Evolutionary conservation across 352 stramenopile genomes (phyloP).

Genomic region (Globisporangium sylvaticum): DNA sequence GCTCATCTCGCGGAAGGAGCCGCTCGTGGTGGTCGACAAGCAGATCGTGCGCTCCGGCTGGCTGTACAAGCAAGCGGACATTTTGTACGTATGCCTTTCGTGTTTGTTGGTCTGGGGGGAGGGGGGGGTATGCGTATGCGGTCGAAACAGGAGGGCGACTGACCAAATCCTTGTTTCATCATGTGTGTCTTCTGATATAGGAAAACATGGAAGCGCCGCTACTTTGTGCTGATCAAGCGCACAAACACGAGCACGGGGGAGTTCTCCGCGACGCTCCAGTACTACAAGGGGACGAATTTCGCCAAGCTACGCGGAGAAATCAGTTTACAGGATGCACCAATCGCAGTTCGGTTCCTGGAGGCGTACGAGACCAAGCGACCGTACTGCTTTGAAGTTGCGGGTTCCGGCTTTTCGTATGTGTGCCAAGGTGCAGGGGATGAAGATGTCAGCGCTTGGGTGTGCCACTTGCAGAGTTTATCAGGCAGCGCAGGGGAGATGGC

Average conservation of each 20-base stretch:
- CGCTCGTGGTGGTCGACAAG: slow-evolving; percentile 32
- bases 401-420: slow-evolving; percentile 66
- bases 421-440: slow-evolving; percentile 81
- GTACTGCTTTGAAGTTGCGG: slow-evolving; percentile 81
- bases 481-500: slow-evolving; percentile 34
- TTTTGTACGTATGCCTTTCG: slow-evolving; percentile 31
- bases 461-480: slow-evolving; percentile 71
- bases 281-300: slow-evolving; percentile 86
- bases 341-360: slow-evolving; percentile 76
- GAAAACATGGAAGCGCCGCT: slow-evolving; percentile 87
- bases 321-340: slow-evolving; percentile 57
- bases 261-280: slow-evolving; percentile 72
- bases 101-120: not conserved
- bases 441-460: slow-evolving; percentile 85
- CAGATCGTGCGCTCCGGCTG: slow-evolving; percentile 49
- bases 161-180: slow-evolving; percentile 13
- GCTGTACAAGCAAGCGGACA: slow-evolving; percentile 59
- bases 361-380: slow-evolving; percentile 72
- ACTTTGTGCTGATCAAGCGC: slow-evolving; percentile 83
- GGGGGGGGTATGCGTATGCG: not conserved
- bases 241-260: slow-evolving; percentile 66
- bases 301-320: slow-evolving; percentile 76
- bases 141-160: not conserved
- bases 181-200: slow-evolving; percentile 20
- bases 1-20: slow-evolving; percentile 31